Percentiles rank a stretch among this genome's conserved stretches.
Evolutionary conservation across 768 basidiomycete species (phyloP).

Genomic region (Glaciozyma antarctica): DNA sequence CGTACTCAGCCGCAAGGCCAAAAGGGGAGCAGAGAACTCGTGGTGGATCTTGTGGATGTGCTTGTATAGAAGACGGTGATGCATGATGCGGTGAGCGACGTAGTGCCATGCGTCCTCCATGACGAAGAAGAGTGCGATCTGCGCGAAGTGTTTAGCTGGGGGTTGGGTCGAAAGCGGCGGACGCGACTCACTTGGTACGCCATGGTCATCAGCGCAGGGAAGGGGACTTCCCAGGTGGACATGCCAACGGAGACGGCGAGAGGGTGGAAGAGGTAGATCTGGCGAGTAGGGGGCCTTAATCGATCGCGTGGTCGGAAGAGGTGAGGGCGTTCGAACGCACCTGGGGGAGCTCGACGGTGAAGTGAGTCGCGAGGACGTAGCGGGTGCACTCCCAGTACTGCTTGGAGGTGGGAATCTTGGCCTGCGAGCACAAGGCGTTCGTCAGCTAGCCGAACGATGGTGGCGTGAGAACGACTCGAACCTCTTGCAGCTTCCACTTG

Average conservation of each 20-base stretch:
- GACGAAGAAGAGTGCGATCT: conserved; percentile 78
- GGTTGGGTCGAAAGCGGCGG: not conserved
- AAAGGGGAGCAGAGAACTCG: conserved; percentile 96
- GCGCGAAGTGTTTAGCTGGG: not conserved
- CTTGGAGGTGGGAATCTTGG: conserved; percentile 62
- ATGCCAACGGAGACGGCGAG: conserved; percentile 78
- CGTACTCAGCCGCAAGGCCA: conserved; percentile 92
- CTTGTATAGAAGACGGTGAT: conserved; percentile 37
- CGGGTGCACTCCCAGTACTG: conserved; percentile 96
- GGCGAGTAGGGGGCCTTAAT: not conserved
- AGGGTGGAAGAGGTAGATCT: conserved; percentile 38
- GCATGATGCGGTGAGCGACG: conserved; percentile 48
- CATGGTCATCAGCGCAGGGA: conserved; percentile 63
- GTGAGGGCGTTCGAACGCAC: conserved; percentile 48
- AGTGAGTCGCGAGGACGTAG: conserved; percentile 83
- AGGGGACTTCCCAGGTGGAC: conserved; percentile 83
- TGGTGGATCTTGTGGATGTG: conserved; percentile 56
- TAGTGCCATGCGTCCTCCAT: conserved; percentile 96
- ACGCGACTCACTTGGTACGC: conserved; percentile 43
- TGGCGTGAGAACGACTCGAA: conserved; percentile 26
- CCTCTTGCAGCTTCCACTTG: conserved; percentile 83
- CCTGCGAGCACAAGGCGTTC: conserved; percentile 27
- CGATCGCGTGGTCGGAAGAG: not conserved
- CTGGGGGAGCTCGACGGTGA: conserved; percentile 82
- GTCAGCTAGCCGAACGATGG: not conserved